Percentiles rank a stretch among this genome's conserved stretches.
Conservation (phyloP, 345 rosid genomes). For the Eucalyptus decipiens region DNA sequence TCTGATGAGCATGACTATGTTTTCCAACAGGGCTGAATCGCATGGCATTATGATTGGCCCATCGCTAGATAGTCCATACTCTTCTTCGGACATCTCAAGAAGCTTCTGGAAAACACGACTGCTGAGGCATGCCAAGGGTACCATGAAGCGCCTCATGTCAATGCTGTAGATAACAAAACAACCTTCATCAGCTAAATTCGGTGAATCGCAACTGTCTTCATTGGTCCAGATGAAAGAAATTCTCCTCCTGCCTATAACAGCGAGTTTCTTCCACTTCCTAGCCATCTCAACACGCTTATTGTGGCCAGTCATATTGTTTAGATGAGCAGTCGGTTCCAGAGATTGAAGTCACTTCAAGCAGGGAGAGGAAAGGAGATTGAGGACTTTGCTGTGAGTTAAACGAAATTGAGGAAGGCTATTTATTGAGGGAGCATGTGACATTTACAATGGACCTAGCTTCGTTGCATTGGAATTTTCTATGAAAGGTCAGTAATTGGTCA, state of each 20-base stretch:
- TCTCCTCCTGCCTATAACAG: background rate
- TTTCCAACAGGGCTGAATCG: background rate
- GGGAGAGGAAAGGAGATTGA: background rate
- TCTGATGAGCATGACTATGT: background rate
- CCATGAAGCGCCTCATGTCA: background rate
- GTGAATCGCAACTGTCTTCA: background rate
- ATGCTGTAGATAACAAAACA: conserved; percentile 7
- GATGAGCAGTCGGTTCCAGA: background rate
- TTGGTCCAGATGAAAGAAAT: background rate
- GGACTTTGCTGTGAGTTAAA: background rate
- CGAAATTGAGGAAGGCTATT: background rate
- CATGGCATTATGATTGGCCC: background rate
- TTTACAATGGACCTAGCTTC: background rate
- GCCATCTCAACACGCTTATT: background rate
- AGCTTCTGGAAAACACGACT: background rate
- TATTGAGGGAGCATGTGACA: background rate
- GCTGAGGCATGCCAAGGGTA: conserved; percentile 2
- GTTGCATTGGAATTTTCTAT: background rate
- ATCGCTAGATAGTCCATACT: background rate
- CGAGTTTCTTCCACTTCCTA: background rate
- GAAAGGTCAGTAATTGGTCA: background rate
- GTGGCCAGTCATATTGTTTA: background rate
- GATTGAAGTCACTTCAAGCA: background rate
- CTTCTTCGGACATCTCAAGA: background rate
- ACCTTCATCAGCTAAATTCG: background rate